Base-by-base conservation (phyloP, 73 alveolate species). In the Durusdinium trenchii region DNA sequence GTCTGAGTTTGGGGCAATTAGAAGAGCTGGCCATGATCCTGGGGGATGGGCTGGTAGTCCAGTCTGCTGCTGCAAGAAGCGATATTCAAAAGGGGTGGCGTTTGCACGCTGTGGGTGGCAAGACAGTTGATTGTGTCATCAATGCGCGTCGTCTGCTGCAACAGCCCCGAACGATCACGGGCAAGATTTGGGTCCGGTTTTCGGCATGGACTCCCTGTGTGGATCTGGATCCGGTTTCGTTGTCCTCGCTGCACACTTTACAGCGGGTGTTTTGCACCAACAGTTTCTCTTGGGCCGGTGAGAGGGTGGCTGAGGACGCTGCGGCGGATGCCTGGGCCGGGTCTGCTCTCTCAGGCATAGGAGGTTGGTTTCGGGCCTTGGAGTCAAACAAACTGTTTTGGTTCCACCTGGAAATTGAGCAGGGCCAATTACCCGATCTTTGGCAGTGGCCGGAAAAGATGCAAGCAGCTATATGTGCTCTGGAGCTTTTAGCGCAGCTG, bases 291-390 rank as follows among this genome's bases (percentile, higher is more conserved):
- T n/a, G n/a, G n/a, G n/a, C n/a, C n/a, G n/a, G n/a, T n/a, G n/a
- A n/a, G 64, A 9, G 16, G 35, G 14, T 7, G 40, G 61, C 7
- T 6, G 14, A 32, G 30, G 60, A 42, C 23, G 92, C 47, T 0
- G 92, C 92, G 10, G 92, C 46, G 18, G 92, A 81, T 81, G 92
- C 92, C 2, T 81, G 92, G 92, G 71, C 92, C 9, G 26, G 43
- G 20, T 64, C 42, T 2, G 69, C 16, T 9, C 57, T 81, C 6
- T 64, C 92, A 10, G 92, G 92, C 12, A 23, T 81, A 16, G 92
- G 92, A 28, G 67, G 92, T 32, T 81, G 89, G 89, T 78, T 78
- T 38, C 38, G 32, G 20, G 62, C 46, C 42, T 40, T 42, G 69
- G 71, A 20, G 69, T n/a, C n/a, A n/a, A n/a, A n/a, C n/a, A 20